Base-by-base conservation (phyloP, 2,329 filamentous ascomycete species). In the Thyridium curvatum region DNA sequence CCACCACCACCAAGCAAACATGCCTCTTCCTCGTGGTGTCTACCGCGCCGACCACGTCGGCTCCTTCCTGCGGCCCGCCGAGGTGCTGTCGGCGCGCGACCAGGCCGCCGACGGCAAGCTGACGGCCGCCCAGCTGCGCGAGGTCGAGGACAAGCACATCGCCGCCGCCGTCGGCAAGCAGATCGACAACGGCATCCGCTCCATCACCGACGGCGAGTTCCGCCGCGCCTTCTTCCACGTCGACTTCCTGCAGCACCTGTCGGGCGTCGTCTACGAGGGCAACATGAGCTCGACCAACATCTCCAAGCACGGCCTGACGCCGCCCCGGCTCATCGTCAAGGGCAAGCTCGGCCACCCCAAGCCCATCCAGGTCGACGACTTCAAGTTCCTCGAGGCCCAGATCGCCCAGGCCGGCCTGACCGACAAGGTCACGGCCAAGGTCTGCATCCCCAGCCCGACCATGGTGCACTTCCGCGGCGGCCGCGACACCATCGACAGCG, bases 381-480 rank as follows among this genome's bases (percentile, higher is more conserved):
- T 69, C 61, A 56, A 64, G 41, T 76, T 68, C 57, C 66, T 78
- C 38, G 65, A 73, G 56, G 50, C 60, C 21, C 62, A 64, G 33
- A 70, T 75, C 53, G 55, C 52, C 17, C 50, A 52, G 40, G 48
- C 51, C 31, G 47, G 47, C 34, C 39, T 40, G 14, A 58, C 56
- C 37, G 59, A 53, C 38, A 56, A 57, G 38, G 55, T 52, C 34
- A 69, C 60, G 3, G 64, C 68, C 31, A 78, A 78, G 54, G 72
- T 77, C 26, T 73, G 70, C 61, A 77, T 78, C 43, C 73, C 74
- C 4, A 67, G 60, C 31, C 74, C 74, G 12, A 77, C 74, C n/a
- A 77, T 77, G 73, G 66, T 77, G 37, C 73, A 77, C 53, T 77
- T 78, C 65, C 69, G 73, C 41, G 71, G 72, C 43, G 70, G 66